These are phyloP conservation scores for Vigna unguiculata DNA, from an alignment of 306 rosid genomes.

Conservation along the genomic window DNA sequence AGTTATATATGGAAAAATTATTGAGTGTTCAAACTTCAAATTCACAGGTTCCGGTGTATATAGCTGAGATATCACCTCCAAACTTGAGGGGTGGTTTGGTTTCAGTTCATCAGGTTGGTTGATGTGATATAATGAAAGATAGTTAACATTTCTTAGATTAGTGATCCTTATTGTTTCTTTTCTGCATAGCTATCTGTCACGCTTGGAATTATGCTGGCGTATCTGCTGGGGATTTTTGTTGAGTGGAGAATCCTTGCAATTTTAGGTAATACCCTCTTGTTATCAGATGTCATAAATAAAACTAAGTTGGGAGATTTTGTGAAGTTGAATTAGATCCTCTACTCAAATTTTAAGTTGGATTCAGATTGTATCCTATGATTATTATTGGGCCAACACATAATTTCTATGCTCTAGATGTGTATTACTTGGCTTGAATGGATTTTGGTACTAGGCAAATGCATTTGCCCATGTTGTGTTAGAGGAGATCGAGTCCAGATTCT, in stretches of 20 bases:
- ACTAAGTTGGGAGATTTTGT: slow-evolving; percentile 19
- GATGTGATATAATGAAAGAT: slow-evolving; percentile 26
- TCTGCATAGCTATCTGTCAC: slow-evolving; percentile 86
- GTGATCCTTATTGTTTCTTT: slow-evolving; percentile 32
- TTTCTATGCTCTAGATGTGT: background rate
- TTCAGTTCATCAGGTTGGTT: slow-evolving; percentile 87
- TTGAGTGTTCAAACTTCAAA: slow-evolving; percentile 36
- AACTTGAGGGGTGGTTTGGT: slow-evolving; percentile 83
- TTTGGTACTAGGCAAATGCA: background rate
- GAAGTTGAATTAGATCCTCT: background rate
- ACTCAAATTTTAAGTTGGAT: background rate
- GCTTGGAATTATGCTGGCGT: slow-evolving; percentile 90
- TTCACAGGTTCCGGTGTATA: slow-evolving; percentile 86
- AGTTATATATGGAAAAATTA: slow-evolving; percentile 40
- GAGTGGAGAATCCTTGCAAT: slow-evolving; percentile 94
- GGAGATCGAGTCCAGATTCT: too few species aligned
- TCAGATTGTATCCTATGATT: background rate
- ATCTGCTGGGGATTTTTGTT: slow-evolving; percentile 91
- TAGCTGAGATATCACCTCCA: slow-evolving; percentile 96
- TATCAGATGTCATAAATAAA: slow-evolving; percentile 16
- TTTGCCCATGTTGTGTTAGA: background rate
- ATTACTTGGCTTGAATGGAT: background rate
- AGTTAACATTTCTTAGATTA: background rate
- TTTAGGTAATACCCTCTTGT: slow-evolving; percentile 69
- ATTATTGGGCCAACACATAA: background rate